Conservation (phyloP, 2,329 filamentous ascomycete species). For the Cadophora gregata region DNA sequence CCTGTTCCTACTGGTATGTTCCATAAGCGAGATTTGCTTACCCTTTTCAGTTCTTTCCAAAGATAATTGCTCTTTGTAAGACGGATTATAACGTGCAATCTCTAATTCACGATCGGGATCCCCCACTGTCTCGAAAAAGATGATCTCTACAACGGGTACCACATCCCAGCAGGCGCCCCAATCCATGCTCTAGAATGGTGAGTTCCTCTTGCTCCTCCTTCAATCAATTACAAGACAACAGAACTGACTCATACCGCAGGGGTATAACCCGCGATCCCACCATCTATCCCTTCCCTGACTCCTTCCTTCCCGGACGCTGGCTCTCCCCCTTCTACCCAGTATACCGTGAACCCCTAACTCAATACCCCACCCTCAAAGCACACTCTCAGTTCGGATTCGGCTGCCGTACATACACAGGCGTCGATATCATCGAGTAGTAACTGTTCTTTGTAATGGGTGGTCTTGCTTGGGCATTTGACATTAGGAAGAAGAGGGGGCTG, state of each 20-base stretch:
- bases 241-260: slow-evolving; percentile 43
- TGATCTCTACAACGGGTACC: slow-evolving; percentile 51
- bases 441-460: slow-evolving; percentile 56
- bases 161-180: slow-evolving; percentile 51
- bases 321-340: slow-evolving; percentile 67
- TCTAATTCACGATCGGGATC: slow-evolving; percentile 39
- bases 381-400: slow-evolving; percentile 72
- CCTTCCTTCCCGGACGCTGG: slow-evolving; percentile 66
- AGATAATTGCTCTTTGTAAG: neutral
- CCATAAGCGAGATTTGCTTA: neutral
- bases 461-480: slow-evolving; percentile 57
- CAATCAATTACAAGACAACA: neutral
- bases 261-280: slow-evolving; percentile 62
- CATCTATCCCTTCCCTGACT: slow-evolving; percentile 68
- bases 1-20: slow-evolving; percentile 57
- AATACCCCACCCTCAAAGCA: slow-evolving; percentile 66
- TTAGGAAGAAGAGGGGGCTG: slow-evolving; percentile 40
- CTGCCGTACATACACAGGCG: slow-evolving; percentile 65
- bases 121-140: slow-evolving; percentile 49
- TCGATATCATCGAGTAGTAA: slow-evolving; percentile 67
- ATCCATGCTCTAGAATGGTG: slow-evolving; percentile 59
- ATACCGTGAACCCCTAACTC: slow-evolving; percentile 67
- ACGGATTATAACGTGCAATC: slow-evolving; percentile 42
- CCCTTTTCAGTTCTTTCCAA: neutral
- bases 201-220: slow-evolving; percentile 24